Percentiles rank a stretch among this genome's conserved stretches.
Evolutionary conservation across 2,329 filamentous ascomycete species (phyloP).

Genomic region (Talaromyces sp.): DNA sequence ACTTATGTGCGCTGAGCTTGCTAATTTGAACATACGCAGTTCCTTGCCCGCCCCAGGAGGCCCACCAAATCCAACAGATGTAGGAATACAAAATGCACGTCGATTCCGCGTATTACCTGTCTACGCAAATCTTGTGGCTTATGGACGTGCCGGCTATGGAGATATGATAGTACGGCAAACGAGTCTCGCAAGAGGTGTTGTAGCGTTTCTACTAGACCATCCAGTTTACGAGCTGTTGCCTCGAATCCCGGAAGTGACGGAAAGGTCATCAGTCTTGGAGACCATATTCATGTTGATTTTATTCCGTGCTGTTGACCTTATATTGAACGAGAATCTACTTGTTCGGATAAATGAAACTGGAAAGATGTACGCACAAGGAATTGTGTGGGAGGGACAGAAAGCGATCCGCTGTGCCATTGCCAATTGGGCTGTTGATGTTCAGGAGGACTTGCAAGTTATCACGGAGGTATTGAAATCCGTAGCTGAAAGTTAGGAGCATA

Average conservation of each 20-base stretch:
- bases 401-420: conserved; percentile 7
- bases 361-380: conserved; percentile 7
- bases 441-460: not conserved
- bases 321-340: conserved; percentile 3
- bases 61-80: conserved; percentile 6
- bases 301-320: conserved; percentile 4
- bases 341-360: conserved; percentile 6
- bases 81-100: conserved; percentile 1
- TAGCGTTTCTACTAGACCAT: conserved; percentile 5
- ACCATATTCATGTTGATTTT: conserved; percentile 9
- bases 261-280: not conserved
- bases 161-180: conserved; percentile 5
- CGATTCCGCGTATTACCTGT: conserved; percentile 4
- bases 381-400: conserved; percentile 5
- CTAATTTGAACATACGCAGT: not conserved
- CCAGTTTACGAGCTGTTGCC: conserved; percentile 5
- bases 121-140: not conserved
- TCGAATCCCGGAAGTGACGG: not conserved
- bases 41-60: not conserved
- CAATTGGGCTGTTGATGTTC: not conserved
- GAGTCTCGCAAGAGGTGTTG: not conserved
- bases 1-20: too few species aligned
- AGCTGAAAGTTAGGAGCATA: not conserved
- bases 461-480: not conserved
- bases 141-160: not conserved